Base-by-base conservation (phyloP, 78 protist genomes). In the Dictyostelium intermedium region DNA sequence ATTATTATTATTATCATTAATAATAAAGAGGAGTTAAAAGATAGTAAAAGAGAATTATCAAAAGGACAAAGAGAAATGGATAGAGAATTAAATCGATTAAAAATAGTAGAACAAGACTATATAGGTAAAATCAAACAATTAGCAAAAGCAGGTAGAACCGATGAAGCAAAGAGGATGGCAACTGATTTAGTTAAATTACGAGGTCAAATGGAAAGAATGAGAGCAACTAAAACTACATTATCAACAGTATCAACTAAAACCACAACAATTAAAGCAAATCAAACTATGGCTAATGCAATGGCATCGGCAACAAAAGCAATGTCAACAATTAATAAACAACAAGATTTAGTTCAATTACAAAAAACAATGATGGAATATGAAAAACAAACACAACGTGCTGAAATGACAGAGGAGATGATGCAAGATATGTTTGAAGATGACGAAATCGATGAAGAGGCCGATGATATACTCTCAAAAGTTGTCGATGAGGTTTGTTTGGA, bases 341-440 rank as follows among this genome's bases (percentile, higher is more conserved):
- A 66, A 14, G 56, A 87, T 61, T 74, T 87, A 11, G 83, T 30
- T 23, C 41, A 76, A 78, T 30, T 87, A 25, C 92, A 87, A 87
- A 87, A 87, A 47, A 87, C 92, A 78, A 87, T 87, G 92, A 76
- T 27, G 53, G 92, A 87, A 43, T 87, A 30, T 61, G 85, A 87
- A 78, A 87, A 87, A 43, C 92, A 87, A 87, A 70, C 81, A 2
- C 63, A 87, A 41, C 84, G 45, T 56, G 77, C 85, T 6, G 92
- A 87, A 14, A 72, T 87, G 5, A 39, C 92, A 0, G 92, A 87
- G 23, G 92, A 87, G 30, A 87, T 87, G 92, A 39, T 87, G 69
- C 92, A 87, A 39, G 84, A 76, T 87, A 87, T 87, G 92, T 87
- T 87, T 87, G 92, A 87, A n/a, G 85, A 87, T 87, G 92, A 87